Base-by-base conservation (phyloP, 2,329 filamentous ascomycete genomes). In the Apiospora malaysiana region DNA sequence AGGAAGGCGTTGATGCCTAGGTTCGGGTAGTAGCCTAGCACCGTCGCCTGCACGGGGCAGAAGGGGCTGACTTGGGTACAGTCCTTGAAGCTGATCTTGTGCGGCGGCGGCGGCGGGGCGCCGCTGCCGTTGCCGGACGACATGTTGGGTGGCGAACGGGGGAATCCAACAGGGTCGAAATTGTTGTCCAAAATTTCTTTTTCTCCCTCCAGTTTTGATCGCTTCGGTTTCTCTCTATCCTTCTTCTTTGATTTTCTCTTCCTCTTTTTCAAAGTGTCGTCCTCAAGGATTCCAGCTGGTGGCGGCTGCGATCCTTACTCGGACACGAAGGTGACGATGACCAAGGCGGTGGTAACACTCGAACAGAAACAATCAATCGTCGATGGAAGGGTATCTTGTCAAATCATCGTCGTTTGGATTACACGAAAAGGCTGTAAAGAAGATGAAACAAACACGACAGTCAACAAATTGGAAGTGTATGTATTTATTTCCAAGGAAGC, bases 21-120 rank as follows among this genome's bases (percentile, higher is more conserved):
- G 74, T 87, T 89, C 8, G 89, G 89, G 45, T 83, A 83, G 79
- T 90, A 90, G 66, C 87, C 87, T 45, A 88, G 80, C 16, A 88
- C 86, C 2, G 87, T 89, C 42, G 79, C 81, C 51, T 80, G 71
- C 73, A 89, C 86, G n/a, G 87, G 86, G 73, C 88, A 90, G 49
- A 74, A 70, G 2, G 76, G 71, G 10, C 81, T 81, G 72, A 89
- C 79, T 21, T 81, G 76, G 7, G 75, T 80, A 74, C 84, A 86
- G 23, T 76, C 70, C 67, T 76, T 74, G 71, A 68, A 56, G 32
- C 46, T 56, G 18, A 40, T 40, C 32, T 9, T 37, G 56, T 63
- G 65, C n/a, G 65, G 40, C n/a, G 65, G 40, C 12, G 65, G 65
- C 40, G 65, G 40, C 40, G 65, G 40, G 42, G 40, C 43, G 40